phyloP scores from a whole-genome alignment of 805 yeast species.

The Candida nanaspora region DNA sequence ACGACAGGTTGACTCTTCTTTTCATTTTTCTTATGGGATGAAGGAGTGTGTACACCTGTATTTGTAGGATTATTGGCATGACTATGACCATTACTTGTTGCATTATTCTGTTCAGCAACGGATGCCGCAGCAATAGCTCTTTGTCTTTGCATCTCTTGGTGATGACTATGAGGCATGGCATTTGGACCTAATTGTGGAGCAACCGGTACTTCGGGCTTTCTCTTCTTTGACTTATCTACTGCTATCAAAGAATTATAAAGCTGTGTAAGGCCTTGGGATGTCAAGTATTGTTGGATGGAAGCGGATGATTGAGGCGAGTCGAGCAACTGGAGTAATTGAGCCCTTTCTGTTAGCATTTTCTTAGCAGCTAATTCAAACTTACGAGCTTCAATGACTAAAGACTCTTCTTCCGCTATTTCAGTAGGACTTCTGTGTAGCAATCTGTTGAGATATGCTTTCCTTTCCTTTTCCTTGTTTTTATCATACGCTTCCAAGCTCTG shows the following conservation, averaged over 20 bases:
- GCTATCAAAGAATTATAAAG: conserved; percentile 73
- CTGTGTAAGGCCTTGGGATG: conserved; percentile 86
- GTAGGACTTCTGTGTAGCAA: conserved; percentile 84
- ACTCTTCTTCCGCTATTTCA: conserved; percentile 96
- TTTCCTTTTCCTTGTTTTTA: conserved; percentile 62
- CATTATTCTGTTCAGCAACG: conserved; percentile 9
- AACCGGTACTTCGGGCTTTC: conserved; percentile 44
- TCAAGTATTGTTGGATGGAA: conserved; percentile 64
- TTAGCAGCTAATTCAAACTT: conserved; percentile 89
- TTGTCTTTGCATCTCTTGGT: conserved; percentile 2
- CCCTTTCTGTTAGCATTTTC: conserved; percentile 77
- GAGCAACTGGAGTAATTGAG: conserved; percentile 64
- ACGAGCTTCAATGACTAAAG: conserved; percentile 85
- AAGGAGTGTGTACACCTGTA: conserved; percentile 19
- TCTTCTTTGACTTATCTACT: conserved; percentile 53
- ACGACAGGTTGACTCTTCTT: background rate
- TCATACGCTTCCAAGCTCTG: conserved; percentile 60
- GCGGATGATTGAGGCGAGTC: conserved; percentile 85
- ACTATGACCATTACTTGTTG: background rate
- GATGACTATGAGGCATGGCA: conserved; percentile 39
- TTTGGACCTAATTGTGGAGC: conserved; percentile 54
- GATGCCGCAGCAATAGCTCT: conserved; percentile 2
- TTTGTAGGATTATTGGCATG: conserved; percentile 1
- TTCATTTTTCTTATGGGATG: conserved; percentile 8
- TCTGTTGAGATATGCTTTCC: conserved; percentile 75